Conservation (phyloP, 148 eudicot genomes). For the Vaccinium myrtillus region DNA sequence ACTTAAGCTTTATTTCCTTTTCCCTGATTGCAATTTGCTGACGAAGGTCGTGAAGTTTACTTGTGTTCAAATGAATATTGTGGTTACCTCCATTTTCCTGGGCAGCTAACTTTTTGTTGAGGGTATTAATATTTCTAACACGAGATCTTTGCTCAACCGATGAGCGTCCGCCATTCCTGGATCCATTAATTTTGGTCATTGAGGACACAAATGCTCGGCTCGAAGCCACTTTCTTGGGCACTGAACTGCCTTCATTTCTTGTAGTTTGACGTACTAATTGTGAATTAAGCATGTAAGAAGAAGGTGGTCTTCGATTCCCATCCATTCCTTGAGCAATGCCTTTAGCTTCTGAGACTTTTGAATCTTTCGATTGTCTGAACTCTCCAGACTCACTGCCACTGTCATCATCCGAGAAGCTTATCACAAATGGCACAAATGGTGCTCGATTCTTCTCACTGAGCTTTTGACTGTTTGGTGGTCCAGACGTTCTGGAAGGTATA, state of each 20-base stretch:
- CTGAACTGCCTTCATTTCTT: conserved; percentile 28
- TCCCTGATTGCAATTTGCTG: conserved; percentile 61
- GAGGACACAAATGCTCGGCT: conserved; percentile 40
- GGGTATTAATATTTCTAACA: conserved; percentile 27
- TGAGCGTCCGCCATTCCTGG: conserved; percentile 27
- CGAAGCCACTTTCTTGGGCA: conserved; percentile 37
- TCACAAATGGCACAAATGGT: conserved; percentile 54
- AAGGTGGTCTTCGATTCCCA: conserved; percentile 32
- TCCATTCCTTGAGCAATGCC: conserved; percentile 20
- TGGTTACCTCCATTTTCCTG: conserved; percentile 34
- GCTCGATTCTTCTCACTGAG: conserved; percentile 38
- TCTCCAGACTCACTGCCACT: conserved; percentile 68
- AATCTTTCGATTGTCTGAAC: conserved; percentile 19
- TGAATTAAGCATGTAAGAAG: conserved; percentile 28
- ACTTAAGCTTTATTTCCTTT: conserved; percentile 57
- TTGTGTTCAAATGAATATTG: conserved; percentile 33
- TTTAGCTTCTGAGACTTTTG: conserved; percentile 19
- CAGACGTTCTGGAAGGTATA: conserved; percentile 24
- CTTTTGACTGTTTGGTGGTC: conserved; percentile 29
- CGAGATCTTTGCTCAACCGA: conserved; percentile 28
- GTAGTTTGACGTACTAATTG: conserved; percentile 23
- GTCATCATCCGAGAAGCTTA: conserved; percentile 74
- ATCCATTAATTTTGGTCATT: conserved; percentile 34
- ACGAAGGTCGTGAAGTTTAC: conserved; percentile 64
- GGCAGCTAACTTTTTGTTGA: conserved; percentile 24